These are phyloP conservation scores for Pelargonium fulgidum DNA, from an alignment of 441 rosid genomes.

Conservation along the genomic window DNA sequence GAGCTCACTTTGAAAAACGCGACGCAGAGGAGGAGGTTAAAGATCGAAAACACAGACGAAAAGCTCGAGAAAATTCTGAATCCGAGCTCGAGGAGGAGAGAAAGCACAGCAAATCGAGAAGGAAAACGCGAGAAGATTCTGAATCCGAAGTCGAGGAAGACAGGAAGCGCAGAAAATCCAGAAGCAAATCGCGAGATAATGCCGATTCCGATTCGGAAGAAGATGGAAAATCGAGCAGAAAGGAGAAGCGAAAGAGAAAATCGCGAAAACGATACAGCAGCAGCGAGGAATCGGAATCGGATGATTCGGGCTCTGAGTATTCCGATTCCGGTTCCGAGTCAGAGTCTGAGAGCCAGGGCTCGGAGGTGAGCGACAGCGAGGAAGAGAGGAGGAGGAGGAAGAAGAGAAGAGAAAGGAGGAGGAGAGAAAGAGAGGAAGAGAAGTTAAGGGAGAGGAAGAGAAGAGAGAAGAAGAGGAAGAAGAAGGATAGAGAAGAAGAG, in stretches of 20 bases:
- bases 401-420: constrained; percentile 27
- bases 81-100: constrained; percentile 25
- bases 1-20: constrained; percentile 11
- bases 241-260: constrained; percentile 31
- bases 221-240: constrained; percentile 27
- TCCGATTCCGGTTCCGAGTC: constrained; percentile 37
- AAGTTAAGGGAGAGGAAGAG: constrained; percentile 14
- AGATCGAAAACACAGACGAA: constrained; percentile 22
- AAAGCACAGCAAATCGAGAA: constrained; percentile 29
- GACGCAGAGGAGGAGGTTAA: constrained; percentile 20
- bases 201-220: constrained; percentile 32
- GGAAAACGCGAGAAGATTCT: constrained; percentile 19
- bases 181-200: constrained; percentile 16
- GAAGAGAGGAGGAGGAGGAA: constrained; percentile 22
- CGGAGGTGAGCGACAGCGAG: constrained; percentile 32
- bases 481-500: constrained; percentile 22
- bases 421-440: constrained; percentile 22
- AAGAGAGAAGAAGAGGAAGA: constrained; percentile 19
- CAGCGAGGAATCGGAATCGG: constrained; percentile 27
- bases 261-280: constrained; percentile 37
- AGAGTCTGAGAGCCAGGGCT: constrained; percentile 36
- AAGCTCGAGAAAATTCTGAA: constrained; percentile 24
- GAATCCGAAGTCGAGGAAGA: constrained; percentile 22
- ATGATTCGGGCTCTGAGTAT: constrained; percentile 36
- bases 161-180: constrained; percentile 8